Evolutionary conservation across 2,329 filamentous ascomycete genomes (phyloP).

Genomic region (Cladosporium sp.): DNA sequence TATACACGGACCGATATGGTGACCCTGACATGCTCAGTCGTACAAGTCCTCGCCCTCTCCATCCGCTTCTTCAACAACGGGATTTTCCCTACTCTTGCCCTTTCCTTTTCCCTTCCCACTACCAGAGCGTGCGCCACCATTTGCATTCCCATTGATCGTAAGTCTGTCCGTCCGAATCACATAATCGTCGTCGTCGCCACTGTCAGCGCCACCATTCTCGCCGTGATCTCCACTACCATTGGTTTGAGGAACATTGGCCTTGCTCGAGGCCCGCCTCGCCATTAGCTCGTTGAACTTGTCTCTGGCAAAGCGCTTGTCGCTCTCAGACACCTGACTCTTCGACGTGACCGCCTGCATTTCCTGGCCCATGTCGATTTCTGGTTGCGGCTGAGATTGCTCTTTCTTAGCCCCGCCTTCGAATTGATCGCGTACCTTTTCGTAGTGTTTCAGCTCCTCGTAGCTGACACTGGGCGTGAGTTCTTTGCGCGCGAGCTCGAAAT

Average conservation of each 20-base stretch:
- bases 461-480: conserved; percentile 94
- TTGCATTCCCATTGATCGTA: conserved; percentile 21
- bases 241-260: neutral
- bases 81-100: conserved; percentile 33
- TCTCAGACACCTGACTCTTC: conserved; percentile 1
- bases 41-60: conserved; percentile 43
- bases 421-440: conserved; percentile 73
- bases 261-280: neutral
- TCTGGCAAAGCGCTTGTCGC: neutral
- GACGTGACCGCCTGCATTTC: neutral
- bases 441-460: conserved; percentile 85
- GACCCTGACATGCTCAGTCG: conserved; percentile 20
- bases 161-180: conserved; percentile 38
- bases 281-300: conserved; percentile 11
- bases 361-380: neutral
- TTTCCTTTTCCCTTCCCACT: conserved; percentile 32
- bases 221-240: conserved; percentile 7
- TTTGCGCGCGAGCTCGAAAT: conserved; percentile 75
- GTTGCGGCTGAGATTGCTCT: conserved; percentile 33
- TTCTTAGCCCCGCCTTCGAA: conserved; percentile 67
- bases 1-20: no score
- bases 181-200: conserved; percentile 36
- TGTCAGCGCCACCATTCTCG: conserved; percentile 12
- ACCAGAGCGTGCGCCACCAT: conserved; percentile 9
- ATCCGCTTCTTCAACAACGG: conserved; percentile 37